phyloP scores from a whole-genome alignment of 208 protist genomes.

The Angomonas ambiguus region DNA sequence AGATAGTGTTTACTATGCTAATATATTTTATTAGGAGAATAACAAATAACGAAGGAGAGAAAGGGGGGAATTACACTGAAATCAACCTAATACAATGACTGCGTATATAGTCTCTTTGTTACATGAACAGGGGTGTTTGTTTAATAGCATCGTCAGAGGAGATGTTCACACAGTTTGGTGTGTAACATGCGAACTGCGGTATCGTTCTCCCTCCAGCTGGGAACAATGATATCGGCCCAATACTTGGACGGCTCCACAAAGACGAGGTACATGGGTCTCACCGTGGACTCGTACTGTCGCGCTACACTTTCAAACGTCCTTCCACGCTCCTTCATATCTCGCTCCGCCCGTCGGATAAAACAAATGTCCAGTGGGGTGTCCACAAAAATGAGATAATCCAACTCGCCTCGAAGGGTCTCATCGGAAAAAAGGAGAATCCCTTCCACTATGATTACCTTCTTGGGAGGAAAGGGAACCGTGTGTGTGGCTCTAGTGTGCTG shows the following conservation, averaged over 20 bases:
- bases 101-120: too few species aligned
- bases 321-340: slow-evolving; percentile 83
- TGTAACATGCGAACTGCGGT: slow-evolving; percentile 74
- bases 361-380: slow-evolving; percentile 87
- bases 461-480: slow-evolving; percentile 42
- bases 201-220: slow-evolving; percentile 75
- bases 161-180: slow-evolving; percentile 20
- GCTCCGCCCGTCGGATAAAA: slow-evolving; percentile 59
- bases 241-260: slow-evolving; percentile 71
- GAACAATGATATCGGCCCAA: slow-evolving; percentile 86
- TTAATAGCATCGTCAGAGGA: background rate
- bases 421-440: slow-evolving; percentile 86
- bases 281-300: slow-evolving; percentile 84
- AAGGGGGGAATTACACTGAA: too few species aligned
- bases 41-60: background rate
- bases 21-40: background rate
- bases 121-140: too few species aligned
- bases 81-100: too few species aligned
- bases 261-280: slow-evolving; percentile 82
- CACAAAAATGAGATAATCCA: slow-evolving; percentile 90
- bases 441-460: slow-evolving; percentile 88
- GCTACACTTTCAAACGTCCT: slow-evolving; percentile 71
- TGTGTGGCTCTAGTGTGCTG: slow-evolving; percentile 52
- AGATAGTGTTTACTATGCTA: background rate
- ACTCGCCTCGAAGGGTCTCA: slow-evolving; percentile 37